Evolutionary conservation across 2,329 filamentous ascomycete genomes (phyloP), one percentile per base, ranked within the genome.

Genomic region (Raffaelea deltoideospora): DNA sequence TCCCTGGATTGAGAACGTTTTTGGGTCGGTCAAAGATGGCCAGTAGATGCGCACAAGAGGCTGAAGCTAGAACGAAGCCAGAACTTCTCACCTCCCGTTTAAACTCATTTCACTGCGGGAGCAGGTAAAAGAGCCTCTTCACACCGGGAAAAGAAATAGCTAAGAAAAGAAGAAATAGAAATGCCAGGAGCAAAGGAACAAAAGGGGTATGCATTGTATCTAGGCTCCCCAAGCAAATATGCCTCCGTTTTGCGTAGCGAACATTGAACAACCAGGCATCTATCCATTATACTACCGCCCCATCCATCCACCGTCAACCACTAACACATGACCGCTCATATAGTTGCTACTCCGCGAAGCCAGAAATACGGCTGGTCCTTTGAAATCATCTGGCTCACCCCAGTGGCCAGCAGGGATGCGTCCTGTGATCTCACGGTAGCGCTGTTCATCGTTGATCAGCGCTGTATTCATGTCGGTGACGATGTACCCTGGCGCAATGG

Each of bases 251-350:
- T n/a, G n/a, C n/a, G n/a, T n/a, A n/a, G n/a, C n/a, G n/a, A n/a
- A n/a, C n/a, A n/a, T n/a, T n/a, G n/a, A n/a, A n/a, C n/a, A n/a
- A n/a, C n/a, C n/a, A n/a, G n/a, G n/a, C 28, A 30, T 30, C 8
- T 15, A 26, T 13, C 23, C 23, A 26, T 26, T 22, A 33, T 14
- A 5, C 31, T 35, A 92, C 64, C 84, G 66, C 2, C 82, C 85
- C 85, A 93, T 92, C 85, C 84, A 94, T 10, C 86, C 86, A 8
- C 86, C 86, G 57, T 94, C 87, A 33, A 94, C 82, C 20, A 81
- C 78, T 47, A 94, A 52, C 5, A 85, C 64, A 57, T 93, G 82
- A 0, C 86, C 86, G 46, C 71, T 84, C 27, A 93, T 78, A 60
- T 93, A 93, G 10, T 64, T 72, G 52, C 80, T 83, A n/a, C 78